phyloP scores from a whole-genome alignment of 176 grass and related monocot species.

The Paspalum vaginatum region DNA sequence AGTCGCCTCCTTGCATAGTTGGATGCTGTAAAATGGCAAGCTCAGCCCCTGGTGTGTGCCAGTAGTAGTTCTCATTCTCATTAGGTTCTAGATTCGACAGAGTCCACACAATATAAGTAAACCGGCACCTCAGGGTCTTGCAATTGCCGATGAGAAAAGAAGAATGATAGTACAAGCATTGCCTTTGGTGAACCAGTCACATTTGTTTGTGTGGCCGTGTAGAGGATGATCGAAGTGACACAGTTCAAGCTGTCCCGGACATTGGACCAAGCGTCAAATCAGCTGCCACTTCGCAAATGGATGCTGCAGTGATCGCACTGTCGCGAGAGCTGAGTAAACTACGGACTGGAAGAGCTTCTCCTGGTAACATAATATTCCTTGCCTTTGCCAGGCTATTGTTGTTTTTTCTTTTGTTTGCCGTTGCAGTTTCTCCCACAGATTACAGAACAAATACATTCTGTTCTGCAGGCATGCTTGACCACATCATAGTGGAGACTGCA shows the following conservation, averaged over 20 bases:
- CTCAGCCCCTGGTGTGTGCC: neutral
- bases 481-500: constrained; percentile 79
- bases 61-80: neutral
- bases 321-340: constrained; percentile 87
- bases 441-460: constrained; percentile 7
- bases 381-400: constrained; percentile 19
- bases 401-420: neutral
- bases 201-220: constrained; percentile 33
- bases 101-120: neutral
- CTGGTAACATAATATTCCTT: constrained; percentile 52
- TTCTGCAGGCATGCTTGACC: constrained; percentile 87
- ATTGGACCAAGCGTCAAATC: constrained; percentile 79
- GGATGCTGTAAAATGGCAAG: neutral
- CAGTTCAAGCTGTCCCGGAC: constrained; percentile 64
- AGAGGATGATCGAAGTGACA: constrained; percentile 83
- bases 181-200: neutral
- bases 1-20: neutral
- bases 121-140: neutral
- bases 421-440: neutral
- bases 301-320: constrained; percentile 72
- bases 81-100: constrained; percentile 26
- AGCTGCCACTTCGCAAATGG: constrained; percentile 68
- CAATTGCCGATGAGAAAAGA: neutral
- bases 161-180: neutral
- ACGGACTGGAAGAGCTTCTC: constrained; percentile 77